Base-by-base conservation (phyloP, 345 rosid genomes). In the Atalantia buxifolia region DNA sequence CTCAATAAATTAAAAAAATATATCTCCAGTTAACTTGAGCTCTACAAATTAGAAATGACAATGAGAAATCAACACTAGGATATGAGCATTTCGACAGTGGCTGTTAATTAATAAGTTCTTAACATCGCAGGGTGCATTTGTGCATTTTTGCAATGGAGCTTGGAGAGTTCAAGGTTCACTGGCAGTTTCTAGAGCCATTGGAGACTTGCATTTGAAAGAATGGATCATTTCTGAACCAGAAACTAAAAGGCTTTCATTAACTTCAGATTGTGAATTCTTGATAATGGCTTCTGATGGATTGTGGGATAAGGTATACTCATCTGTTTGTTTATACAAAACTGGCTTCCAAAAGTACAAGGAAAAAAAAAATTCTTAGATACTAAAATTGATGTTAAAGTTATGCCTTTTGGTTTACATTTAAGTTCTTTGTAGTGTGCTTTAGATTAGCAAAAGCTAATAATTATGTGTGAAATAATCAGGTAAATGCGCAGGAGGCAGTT, bases 151-250 rank as follows among this genome's bases (percentile, higher is more conserved):
- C 9, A 82, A 84, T 57, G 89, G 91, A 40, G 81, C 81, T 5
- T 86, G 88, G 88, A 83, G 92, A 79, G 88, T 89, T 42, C 87
- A 89, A 10, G 92, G 90, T 2, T 77, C 89, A 9, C 89, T 87
- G 8, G 90, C 90, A 5, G 78, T 89, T 48, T 89, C 92, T 6
- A 85, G 92, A 75, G 90, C 90, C 2, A 85, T 89, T 0, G 90
- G 92, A n/a, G 92, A 89, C 80, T 19, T 64, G 33, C 86, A 89
- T 79, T 59, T 84, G 77, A 89, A 89, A 79, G 75, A 89, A 27
- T 89, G 87, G 89, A 70, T 89, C 9, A 87, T 89, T 69, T 87
- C 90, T 14, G 89, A 87, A n/a, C 92, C 92, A 3, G 90, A 89
- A 28, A 85, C 80, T 35, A 80, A 33, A 68, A 80, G 8, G 16